Percentiles rank a stretch among this genome's conserved stretches.
phyloP scores from a whole-genome alignment of 139 green algal genomes.

The Marvania coccoides region DNA sequence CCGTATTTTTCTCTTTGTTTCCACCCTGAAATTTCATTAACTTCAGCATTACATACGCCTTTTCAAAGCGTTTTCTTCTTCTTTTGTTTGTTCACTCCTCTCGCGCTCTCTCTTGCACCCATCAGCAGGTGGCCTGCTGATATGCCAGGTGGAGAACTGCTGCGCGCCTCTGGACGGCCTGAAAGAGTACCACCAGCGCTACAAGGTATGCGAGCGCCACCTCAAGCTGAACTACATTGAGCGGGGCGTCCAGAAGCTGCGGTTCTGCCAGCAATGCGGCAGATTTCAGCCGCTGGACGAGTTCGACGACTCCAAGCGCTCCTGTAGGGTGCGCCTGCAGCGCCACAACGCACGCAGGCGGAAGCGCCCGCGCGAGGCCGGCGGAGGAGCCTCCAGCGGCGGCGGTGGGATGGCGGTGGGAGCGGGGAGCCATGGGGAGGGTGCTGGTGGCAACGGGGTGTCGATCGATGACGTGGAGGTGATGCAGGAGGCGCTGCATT shows the following conservation, averaged over 20 bases:
- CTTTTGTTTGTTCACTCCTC: too few relatives aligned
- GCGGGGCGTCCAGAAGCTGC: slow-evolving; percentile 32
- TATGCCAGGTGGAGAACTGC: slow-evolving; percentile 58
- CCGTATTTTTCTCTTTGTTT: too few relatives aligned
- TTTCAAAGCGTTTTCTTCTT: too few relatives aligned
- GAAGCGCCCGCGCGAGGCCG: slow-evolving; percentile 9
- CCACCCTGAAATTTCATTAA: too few relatives aligned
- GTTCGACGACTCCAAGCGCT: slow-evolving; percentile 81
- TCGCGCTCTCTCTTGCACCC: too few relatives aligned
- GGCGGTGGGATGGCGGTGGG: background rate
- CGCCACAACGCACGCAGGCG: slow-evolving; percentile 24
- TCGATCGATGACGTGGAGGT: background rate
- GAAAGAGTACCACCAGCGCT: slow-evolving; percentile 78
- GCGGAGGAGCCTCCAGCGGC: background rate
- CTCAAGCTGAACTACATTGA: slow-evolving; percentile 25
- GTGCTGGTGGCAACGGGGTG: background rate
- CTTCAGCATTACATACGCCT: too few relatives aligned
- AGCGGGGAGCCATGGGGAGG: background rate
- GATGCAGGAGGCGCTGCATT: slow-evolving; percentile 26
- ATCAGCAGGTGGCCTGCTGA: too few relatives aligned
- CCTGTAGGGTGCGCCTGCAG: slow-evolving; percentile 66
- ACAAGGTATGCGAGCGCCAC: slow-evolving; percentile 38
- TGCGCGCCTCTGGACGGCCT: slow-evolving; percentile 44
- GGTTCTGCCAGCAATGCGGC: slow-evolving; percentile 87
- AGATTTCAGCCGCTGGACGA: slow-evolving; percentile 79